Evolutionary conservation across 176 grass and related monocot species (phyloP).

Genomic region (Dactylis glomerata): DNA sequence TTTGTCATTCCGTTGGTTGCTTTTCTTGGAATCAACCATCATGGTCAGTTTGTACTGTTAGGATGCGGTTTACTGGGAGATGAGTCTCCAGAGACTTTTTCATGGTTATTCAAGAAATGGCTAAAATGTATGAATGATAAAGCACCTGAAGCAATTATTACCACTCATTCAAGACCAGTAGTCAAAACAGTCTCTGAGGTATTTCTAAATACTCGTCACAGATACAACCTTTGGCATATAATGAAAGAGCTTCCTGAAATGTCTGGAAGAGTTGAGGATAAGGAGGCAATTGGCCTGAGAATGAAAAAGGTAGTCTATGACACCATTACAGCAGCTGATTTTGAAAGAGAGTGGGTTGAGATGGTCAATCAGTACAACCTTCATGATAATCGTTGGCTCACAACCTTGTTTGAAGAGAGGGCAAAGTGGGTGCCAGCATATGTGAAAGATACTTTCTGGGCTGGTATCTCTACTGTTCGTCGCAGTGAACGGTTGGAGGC

Average conservation of each 20-base stretch:
- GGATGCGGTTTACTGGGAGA: slow-evolving; percentile 83
- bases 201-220: slow-evolving; percentile 60
- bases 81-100: slow-evolving; percentile 69
- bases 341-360: slow-evolving; percentile 79
- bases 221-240: slow-evolving; percentile 92
- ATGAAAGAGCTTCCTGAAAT: slow-evolving; percentile 92
- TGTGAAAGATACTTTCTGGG: slow-evolving; percentile 90
- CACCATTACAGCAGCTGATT: slow-evolving; percentile 64
- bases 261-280: slow-evolving; percentile 79
- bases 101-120: slow-evolving; percentile 84
- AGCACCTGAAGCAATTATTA: slow-evolving; percentile 73
- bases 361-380: slow-evolving; percentile 76
- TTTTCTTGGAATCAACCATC: slow-evolving; percentile 86
- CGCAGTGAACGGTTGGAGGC: slow-evolving; percentile 69
- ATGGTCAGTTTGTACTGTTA: slow-evolving; percentile 81
- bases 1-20: slow-evolving; percentile 71
- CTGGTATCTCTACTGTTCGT: slow-evolving; percentile 72
- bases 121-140: slow-evolving; percentile 88
- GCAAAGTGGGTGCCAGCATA: slow-evolving; percentile 77
- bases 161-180: slow-evolving; percentile 61
- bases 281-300: slow-evolving; percentile 75
- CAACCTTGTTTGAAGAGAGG: slow-evolving; percentile 69
- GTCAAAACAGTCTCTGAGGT: slow-evolving; percentile 59
- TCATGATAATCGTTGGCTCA: slow-evolving; percentile 68
- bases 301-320: slow-evolving; percentile 80